A percentile compares a stretch with the other conserved stretches of the same genome.
phyloP scores from a whole-genome alignment of 2,329 filamentous ascomycete species.

The Lecanicillium sp. region DNA sequence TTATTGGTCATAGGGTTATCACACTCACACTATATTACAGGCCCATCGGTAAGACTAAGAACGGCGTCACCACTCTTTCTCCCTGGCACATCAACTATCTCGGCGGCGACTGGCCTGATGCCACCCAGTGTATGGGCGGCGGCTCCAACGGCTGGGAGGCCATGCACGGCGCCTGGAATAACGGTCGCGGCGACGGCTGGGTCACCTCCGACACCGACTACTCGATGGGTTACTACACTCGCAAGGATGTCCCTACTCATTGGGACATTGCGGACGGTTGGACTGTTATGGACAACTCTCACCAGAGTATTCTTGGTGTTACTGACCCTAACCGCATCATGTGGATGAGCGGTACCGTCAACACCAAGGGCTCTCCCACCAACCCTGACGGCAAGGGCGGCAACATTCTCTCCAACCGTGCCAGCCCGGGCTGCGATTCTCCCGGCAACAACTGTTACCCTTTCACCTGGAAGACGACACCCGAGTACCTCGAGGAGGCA shows the following conservation, averaged over 20 bases:
- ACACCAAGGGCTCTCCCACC: conserved; percentile 35
- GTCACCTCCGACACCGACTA: conserved; percentile 19
- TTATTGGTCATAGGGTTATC: background rate
- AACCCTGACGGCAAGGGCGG: conserved; percentile 34
- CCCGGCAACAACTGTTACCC: conserved; percentile 43
- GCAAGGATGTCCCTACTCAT: conserved; percentile 46
- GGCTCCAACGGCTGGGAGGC: conserved; percentile 45
- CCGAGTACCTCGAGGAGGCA: conserved; percentile 40
- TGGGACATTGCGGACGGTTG: conserved; percentile 50
- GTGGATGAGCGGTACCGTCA: conserved; percentile 37
- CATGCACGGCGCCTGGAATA: conserved; percentile 46
- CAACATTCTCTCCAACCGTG: conserved; percentile 42
- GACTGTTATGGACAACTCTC: conserved; percentile 28
- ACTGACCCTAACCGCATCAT: conserved; percentile 43
- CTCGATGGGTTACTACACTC: conserved; percentile 42
- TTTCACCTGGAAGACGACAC: conserved; percentile 45
- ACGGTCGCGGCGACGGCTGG: conserved; percentile 46
- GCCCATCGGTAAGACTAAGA: conserved; percentile 34
- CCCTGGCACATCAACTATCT: conserved; percentile 46
- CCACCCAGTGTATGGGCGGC: conserved; percentile 46
- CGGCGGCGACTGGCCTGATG: conserved; percentile 37
- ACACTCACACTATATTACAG: background rate
- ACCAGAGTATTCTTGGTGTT: conserved; percentile 14
- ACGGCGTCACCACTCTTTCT: conserved; percentile 39
- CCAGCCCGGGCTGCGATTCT: conserved; percentile 30